Base-by-base conservation (phyloP, 371 early-diverging fungal species). In the Basidiobolus heterosporus region DNA sequence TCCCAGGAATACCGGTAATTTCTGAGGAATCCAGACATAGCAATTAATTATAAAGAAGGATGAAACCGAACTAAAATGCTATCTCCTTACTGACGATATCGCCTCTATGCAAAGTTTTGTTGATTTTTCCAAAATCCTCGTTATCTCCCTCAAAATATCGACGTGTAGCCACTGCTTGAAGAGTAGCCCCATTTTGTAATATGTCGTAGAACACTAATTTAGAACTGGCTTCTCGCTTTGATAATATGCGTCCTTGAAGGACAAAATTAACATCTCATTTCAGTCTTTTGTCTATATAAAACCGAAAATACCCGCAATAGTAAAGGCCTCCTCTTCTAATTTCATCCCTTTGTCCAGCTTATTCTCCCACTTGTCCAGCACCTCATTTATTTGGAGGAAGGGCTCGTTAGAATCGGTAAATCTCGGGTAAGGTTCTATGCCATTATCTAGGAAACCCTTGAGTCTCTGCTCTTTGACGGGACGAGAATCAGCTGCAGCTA, bases 141-240 rank as follows among this genome's bases (percentile, higher is more conserved):
- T 80, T 82, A 23, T 73, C 61, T 43, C 85, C 81, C 61, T 44
- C 43, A 8, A 41, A 23, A 15, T 30, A 22, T 15, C 18, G 77
- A 37, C 82, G 74, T 53, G 78, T 63, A 20, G 95, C 94, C 76
- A 93, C 81, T 55, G 91, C 78, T 73, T 97, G 97, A 49, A 97
- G 73, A 77, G 91, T 92, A 62, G 71, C 70, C 49, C 88, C 91
- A 48, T 95, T 94, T 41, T 73, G 74, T 62, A 92, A 91, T 41
- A 97, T 69, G 61, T 97, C 98, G 56, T 93, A 94, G 71, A 97
- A 97, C 53, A 79, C 74, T 52, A 97, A 75, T 71, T 90, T 91
- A 57, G 80, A 66, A 38, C 92, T 82, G 44, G 83, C 71, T 7
- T 82, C 72, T 52, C 98, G 80, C 74, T 75, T 86, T 20, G 42